Base-by-base conservation (phyloP, 2,329 filamentous ascomycete species). In the Ceratocystis colombiana region DNA sequence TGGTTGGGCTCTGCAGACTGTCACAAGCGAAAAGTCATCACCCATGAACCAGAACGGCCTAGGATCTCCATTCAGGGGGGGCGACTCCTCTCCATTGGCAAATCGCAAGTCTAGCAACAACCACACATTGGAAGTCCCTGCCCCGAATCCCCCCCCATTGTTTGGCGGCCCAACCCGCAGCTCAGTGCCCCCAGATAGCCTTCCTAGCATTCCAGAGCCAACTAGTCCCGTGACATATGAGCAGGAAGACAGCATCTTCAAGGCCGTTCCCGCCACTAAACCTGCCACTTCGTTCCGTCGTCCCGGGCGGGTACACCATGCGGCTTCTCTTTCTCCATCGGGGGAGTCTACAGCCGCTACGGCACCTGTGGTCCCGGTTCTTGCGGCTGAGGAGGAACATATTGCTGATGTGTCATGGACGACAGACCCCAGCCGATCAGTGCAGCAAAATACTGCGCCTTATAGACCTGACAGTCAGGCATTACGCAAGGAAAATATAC, bases 11-110 rank as follows among this genome's bases (percentile, higher is more conserved):
- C 73, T 85, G 15, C 82, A 84, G 70, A 82, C 78, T 67, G 79
- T 85, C 46, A 82, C 83, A 10, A 84, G 82, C 0, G 82, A 84
- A 69, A 80, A 81, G 6, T 81, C 82, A 0, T 84, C 83, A 0
- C 82, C 83, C 1, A 79, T 80, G 63, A 76, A 73, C 5, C 76
- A 81, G 55, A 76, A 77, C 44, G 78, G 79, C 10, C 73, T 85
- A 1, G 77, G 82, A 15, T 85, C 83, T 66, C 83, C 83, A 0
- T 85, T 85, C 69, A 62, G 28, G 25, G 25, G 45, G 15, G 62
- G 37, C 37, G 37, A 30, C 62, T 50, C 45, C 2, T 50, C 44
- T n/a, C 62, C 45, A 1, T 28, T 33, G 55, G 64, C 64, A 20
- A 65, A 46, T 61, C 64, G 64, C 30, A 64, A 64, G 8, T 20